Percentiles rank a stretch among this genome's conserved stretches.
Conservation (phyloP, 495 filamentous ascomycete species). For the Pyrenula aspistea region DNA sequence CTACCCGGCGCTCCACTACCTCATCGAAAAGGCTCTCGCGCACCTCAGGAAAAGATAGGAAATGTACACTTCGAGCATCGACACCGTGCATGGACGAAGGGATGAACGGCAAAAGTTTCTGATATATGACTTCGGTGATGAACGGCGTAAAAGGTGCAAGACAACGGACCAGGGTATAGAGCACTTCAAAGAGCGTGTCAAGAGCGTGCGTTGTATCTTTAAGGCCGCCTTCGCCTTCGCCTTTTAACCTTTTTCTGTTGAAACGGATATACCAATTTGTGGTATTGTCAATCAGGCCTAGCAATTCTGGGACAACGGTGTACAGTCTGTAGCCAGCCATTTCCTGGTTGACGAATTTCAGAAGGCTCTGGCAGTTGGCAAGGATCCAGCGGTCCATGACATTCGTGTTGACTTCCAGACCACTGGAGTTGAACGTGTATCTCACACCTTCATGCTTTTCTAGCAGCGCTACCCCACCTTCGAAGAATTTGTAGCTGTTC, state of each 20-base stretch:
- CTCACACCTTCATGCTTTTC: slow-evolving; percentile 79
- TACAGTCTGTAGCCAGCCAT: slow-evolving; percentile 89
- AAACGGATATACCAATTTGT: slow-evolving; percentile 99
- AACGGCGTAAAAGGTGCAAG: slow-evolving; percentile 95
- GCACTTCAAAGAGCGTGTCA: slow-evolving; percentile 92
- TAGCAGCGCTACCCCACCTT: slow-evolving; percentile 81
- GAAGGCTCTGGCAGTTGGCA: slow-evolving; percentile 81
- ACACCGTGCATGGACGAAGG: slow-evolving; percentile 48
- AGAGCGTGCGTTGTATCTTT: slow-evolving; percentile 84
- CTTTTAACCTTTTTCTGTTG: slow-evolving; percentile 92
- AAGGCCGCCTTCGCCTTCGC: slow-evolving; percentile 64
- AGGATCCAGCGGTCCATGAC: slow-evolving; percentile 98
- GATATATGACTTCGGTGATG: slow-evolving; percentile 89
- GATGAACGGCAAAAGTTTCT: slow-evolving; percentile 69
- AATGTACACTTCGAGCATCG: slow-evolving; percentile 81
- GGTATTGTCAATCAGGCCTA: slow-evolving; percentile 83
- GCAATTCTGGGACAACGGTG: slow-evolving; percentile 83
- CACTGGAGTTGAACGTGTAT: slow-evolving; percentile 67
- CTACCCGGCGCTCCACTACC: slow-evolving; percentile 73
- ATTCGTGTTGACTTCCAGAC: slow-evolving; percentile 59
- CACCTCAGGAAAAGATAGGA: slow-evolving; percentile 80
- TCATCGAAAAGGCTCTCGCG: slow-evolving; percentile 78
- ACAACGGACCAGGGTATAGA: slow-evolving; percentile 76
- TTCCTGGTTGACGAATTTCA: slow-evolving; percentile 89
- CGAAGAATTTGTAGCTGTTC: slow-evolving; percentile 98